phyloP scores from a whole-genome alignment of 2,329 filamentous ascomycete genomes.

The Macroventuria anomochaeta region DNA sequence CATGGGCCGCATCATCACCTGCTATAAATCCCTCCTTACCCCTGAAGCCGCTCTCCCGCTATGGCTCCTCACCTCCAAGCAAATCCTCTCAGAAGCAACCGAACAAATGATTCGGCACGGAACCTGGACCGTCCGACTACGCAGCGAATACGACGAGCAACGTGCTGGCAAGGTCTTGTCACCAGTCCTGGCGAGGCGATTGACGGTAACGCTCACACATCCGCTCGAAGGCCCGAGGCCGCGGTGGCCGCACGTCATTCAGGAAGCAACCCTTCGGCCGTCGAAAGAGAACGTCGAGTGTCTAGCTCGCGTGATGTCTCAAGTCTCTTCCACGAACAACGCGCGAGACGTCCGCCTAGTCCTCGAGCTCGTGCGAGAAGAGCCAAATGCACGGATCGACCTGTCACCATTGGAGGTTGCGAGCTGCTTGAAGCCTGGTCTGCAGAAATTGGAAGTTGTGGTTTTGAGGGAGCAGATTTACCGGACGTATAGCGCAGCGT shows the following conservation, averaged over 20 bases:
- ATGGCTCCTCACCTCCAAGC: constrained; percentile 18
- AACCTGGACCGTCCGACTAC: constrained; percentile 11
- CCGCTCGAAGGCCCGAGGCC: constrained; percentile 14
- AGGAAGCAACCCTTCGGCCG: background rate
- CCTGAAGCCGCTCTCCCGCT: constrained; percentile 1
- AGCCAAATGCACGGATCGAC: constrained; percentile 5
- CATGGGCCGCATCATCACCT: constrained; percentile 6
- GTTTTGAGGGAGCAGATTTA: constrained; percentile 17
- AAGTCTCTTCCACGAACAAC: background rate
- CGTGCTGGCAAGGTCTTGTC: background rate
- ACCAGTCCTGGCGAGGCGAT: background rate
- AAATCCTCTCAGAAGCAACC: constrained; percentile 13
- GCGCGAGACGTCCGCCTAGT: constrained; percentile 5
- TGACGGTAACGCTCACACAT: constrained; percentile 13
- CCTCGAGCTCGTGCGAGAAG: constrained; percentile 10
- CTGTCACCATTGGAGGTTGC: constrained; percentile 4
- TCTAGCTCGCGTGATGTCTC: background rate
- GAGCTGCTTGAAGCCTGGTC: constrained; percentile 1
- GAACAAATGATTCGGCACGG: constrained; percentile 12
- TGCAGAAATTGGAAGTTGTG: constrained; percentile 12
- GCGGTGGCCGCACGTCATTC: constrained; percentile 13
- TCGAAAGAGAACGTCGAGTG: constrained; percentile 6
- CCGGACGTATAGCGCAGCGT: background rate
- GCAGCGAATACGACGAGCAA: constrained; percentile 8
- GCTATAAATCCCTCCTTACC: constrained; percentile 4